phyloP scores from a whole-genome alignment of 345 rosid genomes.

The Anastatica hierochuntica region DNA sequence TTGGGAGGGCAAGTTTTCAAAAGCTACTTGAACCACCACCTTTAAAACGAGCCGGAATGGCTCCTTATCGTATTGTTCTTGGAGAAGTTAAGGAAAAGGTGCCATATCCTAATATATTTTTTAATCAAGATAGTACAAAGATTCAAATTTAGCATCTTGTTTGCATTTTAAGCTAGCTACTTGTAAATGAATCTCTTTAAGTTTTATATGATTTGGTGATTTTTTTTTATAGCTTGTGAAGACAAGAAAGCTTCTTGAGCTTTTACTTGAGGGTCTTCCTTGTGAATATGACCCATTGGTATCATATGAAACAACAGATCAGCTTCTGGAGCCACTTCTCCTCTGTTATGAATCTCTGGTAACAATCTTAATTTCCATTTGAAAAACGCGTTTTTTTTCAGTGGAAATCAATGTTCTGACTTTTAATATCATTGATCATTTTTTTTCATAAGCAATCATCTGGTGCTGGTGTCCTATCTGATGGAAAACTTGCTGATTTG shows the following conservation, averaged over 20 bases:
- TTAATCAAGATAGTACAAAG: too few species aligned
- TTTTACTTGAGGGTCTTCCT: slow-evolving; percentile 87
- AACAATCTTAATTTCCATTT: background rate
- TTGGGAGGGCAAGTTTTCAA: slow-evolving; percentile 86
- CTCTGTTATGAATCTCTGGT: slow-evolving; percentile 87
- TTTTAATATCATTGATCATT: background rate
- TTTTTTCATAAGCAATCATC: slow-evolving; percentile 67
- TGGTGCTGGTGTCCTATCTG: slow-evolving; percentile 82
- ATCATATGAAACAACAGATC: slow-evolving; percentile 73
- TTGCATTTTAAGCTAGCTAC: background rate
- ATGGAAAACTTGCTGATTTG: slow-evolving; percentile 85
- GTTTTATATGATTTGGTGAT: background rate
- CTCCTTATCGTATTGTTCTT: slow-evolving; percentile 91
- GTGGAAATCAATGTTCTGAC: background rate
- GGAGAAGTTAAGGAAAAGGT: slow-evolving; percentile 96
- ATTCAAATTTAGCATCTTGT: too few species aligned
- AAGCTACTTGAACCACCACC: slow-evolving; percentile 91
- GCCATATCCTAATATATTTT: too few species aligned
- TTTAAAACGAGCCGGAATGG: slow-evolving; percentile 67
- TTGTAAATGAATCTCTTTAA: too few species aligned
- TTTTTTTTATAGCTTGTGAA: slow-evolving; percentile 59
- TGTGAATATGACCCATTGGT: slow-evolving; percentile 72
- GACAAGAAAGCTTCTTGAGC: slow-evolving; percentile 69
- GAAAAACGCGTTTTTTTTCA: background rate
- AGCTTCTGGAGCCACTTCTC: slow-evolving; percentile 76